Evolutionary conservation across 768 basidiomycete species (phyloP), one percentile per base, ranked within the genome.

Genomic region (Trametes villosa): DNA sequence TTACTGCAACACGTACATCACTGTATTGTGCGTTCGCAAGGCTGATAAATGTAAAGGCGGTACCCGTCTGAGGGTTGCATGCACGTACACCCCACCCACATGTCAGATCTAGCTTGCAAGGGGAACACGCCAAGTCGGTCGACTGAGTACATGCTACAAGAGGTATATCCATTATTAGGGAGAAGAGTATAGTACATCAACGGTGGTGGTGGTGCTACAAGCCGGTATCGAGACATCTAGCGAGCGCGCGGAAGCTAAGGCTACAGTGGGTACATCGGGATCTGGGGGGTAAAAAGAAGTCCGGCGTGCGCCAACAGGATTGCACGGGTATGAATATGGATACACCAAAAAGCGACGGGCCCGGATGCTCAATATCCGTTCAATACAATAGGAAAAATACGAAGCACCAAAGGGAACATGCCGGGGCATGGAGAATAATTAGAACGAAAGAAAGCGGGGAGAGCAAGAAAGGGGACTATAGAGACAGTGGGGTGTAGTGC

Each of bases 251-350:
- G 33, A 29, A 54, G 40, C 60, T 66, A 66, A 47, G 40, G 61
- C 62, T 66, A 66, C 65, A 66, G 57, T 51, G 52, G 56, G 55
- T 50, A 40, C n/a, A 30, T 34, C 31, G 41, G 22, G 24, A 29
- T 24, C 13, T 15, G 17, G 22, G 53, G 26, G 20, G 34, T 46
- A 46, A 36, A 41, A 33, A 22, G 30, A 20, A 54, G 52, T 49
- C 45, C 57, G 27, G n/a, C 49, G 38, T 48, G 46, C 40, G 46
- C 6, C 40, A 33, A 56, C 34, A 24, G n/a, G 9, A 44, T 30
- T 44, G 44, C 51, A 36, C 31, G 46, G 56, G 57, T 51, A 59
- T 63, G 56, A 27, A 41, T 59, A 51, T 15, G 57, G 53, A 59
- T 59, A 59, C 62, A 56, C 56, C 26, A 59, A 54, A 44, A 31